Percentiles rank a stretch among this genome's conserved stretches.
Conservation (phyloP, 495 filamentous ascomycete species). For the Collariella sp. region DNA sequence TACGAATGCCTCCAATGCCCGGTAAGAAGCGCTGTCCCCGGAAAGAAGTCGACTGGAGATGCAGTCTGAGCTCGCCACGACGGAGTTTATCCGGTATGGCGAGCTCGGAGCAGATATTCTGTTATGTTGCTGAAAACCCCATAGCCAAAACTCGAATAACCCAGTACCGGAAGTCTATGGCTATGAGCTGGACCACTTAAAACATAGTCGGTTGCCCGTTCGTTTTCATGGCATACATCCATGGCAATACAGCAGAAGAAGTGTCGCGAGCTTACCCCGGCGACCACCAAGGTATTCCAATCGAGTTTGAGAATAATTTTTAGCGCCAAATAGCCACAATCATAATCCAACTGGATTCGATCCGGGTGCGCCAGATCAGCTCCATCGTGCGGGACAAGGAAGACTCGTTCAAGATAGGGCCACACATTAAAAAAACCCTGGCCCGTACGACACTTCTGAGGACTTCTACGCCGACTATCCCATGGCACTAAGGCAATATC, state of each 20-base stretch:
- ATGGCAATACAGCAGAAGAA: neutral
- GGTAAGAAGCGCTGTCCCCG: neutral
- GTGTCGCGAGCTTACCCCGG: neutral
- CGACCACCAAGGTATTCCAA: neutral
- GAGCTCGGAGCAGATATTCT: neutral
- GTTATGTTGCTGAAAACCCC: neutral
- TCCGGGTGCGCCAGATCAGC: neutral
- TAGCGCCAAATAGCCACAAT: neutral
- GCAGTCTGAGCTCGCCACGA: neutral
- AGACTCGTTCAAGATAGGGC: neutral
- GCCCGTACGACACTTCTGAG: neutral
- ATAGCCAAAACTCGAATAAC: neutral
- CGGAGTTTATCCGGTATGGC: neutral
- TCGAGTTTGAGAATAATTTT: neutral
- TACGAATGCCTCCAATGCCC: neutral
- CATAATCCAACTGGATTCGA: neutral
- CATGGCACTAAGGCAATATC: neutral
- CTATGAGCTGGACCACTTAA: neutral
- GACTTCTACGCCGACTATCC: neutral
- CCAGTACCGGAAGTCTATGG: neutral
- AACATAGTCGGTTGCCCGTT: neutral
- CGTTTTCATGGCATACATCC: neutral
- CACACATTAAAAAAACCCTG: neutral
- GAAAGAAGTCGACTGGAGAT: neutral
- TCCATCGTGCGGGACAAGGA: neutral